These are phyloP conservation scores for Nemania diffusa DNA, from an alignment of 2,329 filamentous ascomycete species.

Conservation along the genomic window DNA sequence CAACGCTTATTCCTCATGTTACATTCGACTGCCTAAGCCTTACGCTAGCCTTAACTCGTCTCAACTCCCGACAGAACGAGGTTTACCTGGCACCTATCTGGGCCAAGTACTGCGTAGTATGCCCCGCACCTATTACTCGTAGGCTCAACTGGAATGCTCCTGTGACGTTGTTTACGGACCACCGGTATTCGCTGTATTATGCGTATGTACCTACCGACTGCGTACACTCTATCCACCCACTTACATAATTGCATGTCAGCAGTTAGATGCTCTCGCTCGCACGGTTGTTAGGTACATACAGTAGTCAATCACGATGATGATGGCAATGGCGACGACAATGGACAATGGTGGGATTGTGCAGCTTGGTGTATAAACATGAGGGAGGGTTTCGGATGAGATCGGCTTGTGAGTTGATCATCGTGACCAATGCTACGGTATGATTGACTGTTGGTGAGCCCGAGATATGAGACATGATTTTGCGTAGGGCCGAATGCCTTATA, in stretches of 20 bases:
- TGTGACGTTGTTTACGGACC: not conserved
- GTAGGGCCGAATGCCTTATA: slow-evolving; percentile 46
- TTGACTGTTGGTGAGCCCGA: slow-evolving; percentile 16
- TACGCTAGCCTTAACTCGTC: slow-evolving; percentile 23
- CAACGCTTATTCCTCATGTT: slow-evolving; percentile 9
- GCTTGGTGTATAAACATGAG: not conserved
- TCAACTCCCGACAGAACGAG: slow-evolving; percentile 20
- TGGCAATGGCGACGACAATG: not conserved
- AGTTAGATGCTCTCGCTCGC: not conserved
- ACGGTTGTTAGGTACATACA: not conserved
- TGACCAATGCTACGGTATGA: slow-evolving; percentile 9
- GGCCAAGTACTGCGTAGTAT: not conserved
- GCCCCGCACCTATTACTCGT: slow-evolving; percentile 5
- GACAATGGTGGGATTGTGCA: not conserved
- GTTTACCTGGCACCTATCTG: slow-evolving; percentile 2
- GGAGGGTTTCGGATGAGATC: not conserved
- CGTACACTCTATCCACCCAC: not conserved
- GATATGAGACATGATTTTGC: slow-evolving; percentile 44
- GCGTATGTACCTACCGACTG: too few relatives aligned
- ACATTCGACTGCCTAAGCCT: slow-evolving; percentile 18
- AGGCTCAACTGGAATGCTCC: not conserved
- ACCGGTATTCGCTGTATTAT: not conserved
- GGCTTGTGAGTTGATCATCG: slow-evolving; percentile 7
- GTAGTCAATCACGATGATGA: not conserved
- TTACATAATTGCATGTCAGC: slow-evolving; percentile 10